Conservation (phyloP, 306 rosid species). For the Alnus rubra region DNA sequence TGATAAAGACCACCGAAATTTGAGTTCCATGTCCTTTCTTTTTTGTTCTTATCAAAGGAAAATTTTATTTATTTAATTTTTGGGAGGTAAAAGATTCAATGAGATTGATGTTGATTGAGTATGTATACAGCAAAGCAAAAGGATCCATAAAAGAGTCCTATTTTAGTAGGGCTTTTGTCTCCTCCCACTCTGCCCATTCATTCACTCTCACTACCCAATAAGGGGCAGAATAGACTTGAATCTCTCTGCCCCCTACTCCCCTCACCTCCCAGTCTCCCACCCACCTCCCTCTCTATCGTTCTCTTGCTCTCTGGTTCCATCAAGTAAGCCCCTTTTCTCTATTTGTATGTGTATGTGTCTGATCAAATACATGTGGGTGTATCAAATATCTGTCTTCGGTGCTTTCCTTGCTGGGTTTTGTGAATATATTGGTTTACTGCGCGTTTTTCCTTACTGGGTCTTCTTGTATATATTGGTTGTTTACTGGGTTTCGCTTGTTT, state of each 20-base stretch:
- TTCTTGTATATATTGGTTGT: background rate
- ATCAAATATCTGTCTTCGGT: background rate
- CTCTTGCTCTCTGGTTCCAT: background rate
- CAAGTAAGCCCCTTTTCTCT: slow-evolving; percentile 5
- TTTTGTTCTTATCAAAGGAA: background rate
- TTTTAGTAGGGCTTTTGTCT: slow-evolving; percentile 38
- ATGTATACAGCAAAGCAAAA: slow-evolving; percentile 13
- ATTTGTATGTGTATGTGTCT: background rate
- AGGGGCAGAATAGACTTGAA: slow-evolving; percentile 29
- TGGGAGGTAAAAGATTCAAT: slow-evolving; percentile 14
- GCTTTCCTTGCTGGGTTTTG: background rate
- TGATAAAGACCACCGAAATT: background rate
- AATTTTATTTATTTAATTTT: background rate
- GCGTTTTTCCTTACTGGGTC: background rate
- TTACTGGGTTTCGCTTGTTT: background rate
- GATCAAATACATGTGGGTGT: background rate
- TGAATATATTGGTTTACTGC: background rate
- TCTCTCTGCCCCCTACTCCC: slow-evolving; percentile 31
- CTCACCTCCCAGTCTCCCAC: slow-evolving; percentile 1
- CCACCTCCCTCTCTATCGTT: background rate
- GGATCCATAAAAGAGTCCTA: slow-evolving; percentile 12
- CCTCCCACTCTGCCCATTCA: slow-evolving; percentile 1
- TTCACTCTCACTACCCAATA: slow-evolving; percentile 11
- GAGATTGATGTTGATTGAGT: slow-evolving; percentile 7
- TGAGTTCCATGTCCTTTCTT: background rate